Evolutionary conservation across 2,329 filamentous ascomycete species (phyloP), one percentile per base, ranked within the genome.

Genomic region (Myriosclerotinia scirpicola): DNA sequence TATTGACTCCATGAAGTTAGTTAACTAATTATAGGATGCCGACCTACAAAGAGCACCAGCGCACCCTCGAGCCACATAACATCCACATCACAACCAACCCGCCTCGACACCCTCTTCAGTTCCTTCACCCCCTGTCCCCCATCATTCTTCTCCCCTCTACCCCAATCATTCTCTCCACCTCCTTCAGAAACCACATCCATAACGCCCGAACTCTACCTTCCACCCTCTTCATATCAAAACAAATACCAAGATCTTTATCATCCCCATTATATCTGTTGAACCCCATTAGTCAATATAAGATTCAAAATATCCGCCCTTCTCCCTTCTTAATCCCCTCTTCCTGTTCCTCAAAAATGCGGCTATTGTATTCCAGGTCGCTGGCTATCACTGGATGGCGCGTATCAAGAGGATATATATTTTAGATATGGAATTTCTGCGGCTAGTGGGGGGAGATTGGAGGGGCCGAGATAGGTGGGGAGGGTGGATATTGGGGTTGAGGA

Each of bases 321-420:
- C 26, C 26, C 26, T 26, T 26, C 26, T 26, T 26, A 26, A 26
- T 26, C 26, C 26, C 26, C 26, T 26, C 26, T 4, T 36, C 52
- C 52, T 34, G 26, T 5, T 17, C 22, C 22, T 44, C n/a, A 54
- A 54, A 50, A 63, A 48, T 64, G 52, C 38, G 52, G 52, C 5
- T 46, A 44, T 22, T 55, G 61, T 34, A 44, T 17, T 12, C 61
- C 61, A 26, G 52, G 61, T 3, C 20, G 61, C 3, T 64, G 61
- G 61, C 38, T 64, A 11, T 5, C 36, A 30, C 22, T 64, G 2
- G 40, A 55, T 34, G 61, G 61, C 20, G 9, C n/a, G 14, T 64
- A 46, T 36, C 61, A 64, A 26, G 61, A 64, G 34, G 61, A 64
- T 36, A 55, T 17, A 42, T 52, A 64, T 54, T 64, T 64, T 22